Evolutionary conservation across 176 grass and related monocot genomes (phyloP).

Genomic region (Triticum timopheevii): DNA sequence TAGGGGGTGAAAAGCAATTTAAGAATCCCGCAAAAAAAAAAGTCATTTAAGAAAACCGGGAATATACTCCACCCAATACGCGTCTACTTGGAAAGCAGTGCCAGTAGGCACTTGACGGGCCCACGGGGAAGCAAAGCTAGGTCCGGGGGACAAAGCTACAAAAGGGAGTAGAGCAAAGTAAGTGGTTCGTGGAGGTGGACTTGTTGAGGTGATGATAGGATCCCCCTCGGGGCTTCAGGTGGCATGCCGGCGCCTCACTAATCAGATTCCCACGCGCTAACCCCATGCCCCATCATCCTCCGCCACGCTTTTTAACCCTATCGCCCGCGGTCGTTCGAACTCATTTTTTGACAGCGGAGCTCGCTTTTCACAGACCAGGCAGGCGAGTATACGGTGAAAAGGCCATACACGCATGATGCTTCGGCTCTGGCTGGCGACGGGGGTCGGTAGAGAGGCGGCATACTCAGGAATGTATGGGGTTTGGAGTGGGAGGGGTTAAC

Average conservation of each 20-base stretch:
- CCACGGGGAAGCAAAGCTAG: not conserved
- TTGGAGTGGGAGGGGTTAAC: not conserved
- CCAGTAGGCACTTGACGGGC: not conserved
- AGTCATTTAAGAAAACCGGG: not conserved
- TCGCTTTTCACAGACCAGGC: not conserved
- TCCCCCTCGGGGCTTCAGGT: slow-evolving; percentile 42
- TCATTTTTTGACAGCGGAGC: not conserved
- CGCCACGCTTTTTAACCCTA: slow-evolving; percentile 26
- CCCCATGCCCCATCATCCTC: slow-evolving; percentile 56
- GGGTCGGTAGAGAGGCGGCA: not conserved
- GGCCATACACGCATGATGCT: slow-evolving; percentile 32
- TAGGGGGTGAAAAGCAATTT: not conserved
- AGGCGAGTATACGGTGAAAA: slow-evolving; percentile 7
- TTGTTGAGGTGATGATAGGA: slow-evolving; percentile 75
- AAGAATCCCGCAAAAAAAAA: not conserved
- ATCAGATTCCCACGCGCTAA: slow-evolving; percentile 90
- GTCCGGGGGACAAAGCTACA: not conserved
- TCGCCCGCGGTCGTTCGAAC: not conserved
- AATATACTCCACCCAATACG: not conserved
- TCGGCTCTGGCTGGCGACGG: not conserved
- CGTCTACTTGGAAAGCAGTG: not conserved
- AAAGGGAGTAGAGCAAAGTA: not conserved
- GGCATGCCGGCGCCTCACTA: slow-evolving; percentile 74
- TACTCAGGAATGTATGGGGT: not conserved
- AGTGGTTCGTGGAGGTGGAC: slow-evolving; percentile 14